Conservation (phyloP, 192 early-diverging fungal genomes). For the Backusella tarrabulga region DNA sequence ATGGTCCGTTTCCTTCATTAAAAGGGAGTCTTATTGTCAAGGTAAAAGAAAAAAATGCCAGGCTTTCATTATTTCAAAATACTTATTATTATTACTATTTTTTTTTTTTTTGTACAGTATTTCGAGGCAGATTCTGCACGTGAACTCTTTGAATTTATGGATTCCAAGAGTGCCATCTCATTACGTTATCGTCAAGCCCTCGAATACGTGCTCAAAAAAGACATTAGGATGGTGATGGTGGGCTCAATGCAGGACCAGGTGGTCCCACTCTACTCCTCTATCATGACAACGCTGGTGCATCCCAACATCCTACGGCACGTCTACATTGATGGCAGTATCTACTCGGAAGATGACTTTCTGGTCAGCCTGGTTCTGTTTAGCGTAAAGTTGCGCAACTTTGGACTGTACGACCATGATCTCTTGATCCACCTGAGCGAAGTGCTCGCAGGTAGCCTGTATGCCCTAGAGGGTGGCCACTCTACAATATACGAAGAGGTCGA, state of each 20-base stretch:
- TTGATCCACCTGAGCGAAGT: conserved; percentile 86
- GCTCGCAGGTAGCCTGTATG: conserved; percentile 84
- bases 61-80: neutral
- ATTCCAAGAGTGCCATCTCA: conserved; percentile 67
- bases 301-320: conserved; percentile 86
- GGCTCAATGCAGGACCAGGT: conserved; percentile 96
- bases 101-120: conserved; percentile 38
- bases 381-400: conserved; percentile 82
- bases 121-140: conserved; percentile 88
- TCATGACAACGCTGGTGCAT: conserved; percentile 65
- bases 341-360: conserved; percentile 82
- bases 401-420: conserved; percentile 84
- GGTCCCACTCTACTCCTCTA: conserved; percentile 84
- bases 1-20: conserved; percentile 85
- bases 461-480: conserved; percentile 87
- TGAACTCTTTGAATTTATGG: conserved; percentile 94
- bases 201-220: conserved; percentile 57
- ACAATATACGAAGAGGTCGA: conserved; percentile 89
- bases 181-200: conserved; percentile 72
- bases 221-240: conserved; percentile 72
- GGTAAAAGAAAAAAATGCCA: conserved; percentile 9
- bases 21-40: conserved; percentile 84
- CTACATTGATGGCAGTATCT: conserved; percentile 89
- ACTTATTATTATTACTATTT: too few relatives aligned
- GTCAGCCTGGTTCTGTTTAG: conserved; percentile 87